Evolutionary conservation across 805 yeast genomes (phyloP).

Genomic region (Torulaspora delbrueckii): DNA sequence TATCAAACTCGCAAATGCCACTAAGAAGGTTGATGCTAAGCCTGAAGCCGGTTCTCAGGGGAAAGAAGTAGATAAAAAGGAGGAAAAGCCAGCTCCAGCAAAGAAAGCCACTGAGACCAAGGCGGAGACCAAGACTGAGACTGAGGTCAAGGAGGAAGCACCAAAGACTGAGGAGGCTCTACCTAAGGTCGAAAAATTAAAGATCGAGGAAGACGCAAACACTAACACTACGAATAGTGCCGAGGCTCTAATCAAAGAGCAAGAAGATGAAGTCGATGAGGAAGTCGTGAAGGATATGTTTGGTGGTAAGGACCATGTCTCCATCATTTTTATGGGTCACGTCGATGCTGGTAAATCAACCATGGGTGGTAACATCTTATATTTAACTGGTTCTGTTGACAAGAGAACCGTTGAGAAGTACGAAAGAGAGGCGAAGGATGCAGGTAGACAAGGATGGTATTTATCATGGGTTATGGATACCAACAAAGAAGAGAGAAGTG

Average conservation of each 20-base stretch:
- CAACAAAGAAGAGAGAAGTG: constrained; percentile 96
- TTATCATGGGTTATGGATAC: constrained; percentile 99
- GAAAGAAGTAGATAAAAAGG: constrained; percentile 22
- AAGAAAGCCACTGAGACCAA: constrained; percentile 4
- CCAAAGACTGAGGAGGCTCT: constrained; percentile 15
- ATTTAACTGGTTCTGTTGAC: constrained; percentile 93
- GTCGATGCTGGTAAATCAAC: constrained; percentile 99
- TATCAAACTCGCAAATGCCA: constrained; percentile 55
- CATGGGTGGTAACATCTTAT: constrained; percentile 96
- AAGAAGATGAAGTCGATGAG: constrained; percentile 78
- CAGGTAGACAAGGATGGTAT: constrained; percentile 99
- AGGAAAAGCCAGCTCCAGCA: constrained; percentile 17
- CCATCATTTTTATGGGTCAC: constrained; percentile 98
- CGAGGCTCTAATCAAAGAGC: constrained; percentile 59
- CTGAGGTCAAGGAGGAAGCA: constrained; percentile 17
- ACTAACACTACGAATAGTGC: constrained; percentile 31
- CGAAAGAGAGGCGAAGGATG: constrained; percentile 97
- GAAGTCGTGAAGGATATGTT: constrained; percentile 87
- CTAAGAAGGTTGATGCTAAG: constrained; percentile 37
- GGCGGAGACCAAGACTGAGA: constrained; percentile 7
- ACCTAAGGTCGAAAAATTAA: constrained; percentile 33
- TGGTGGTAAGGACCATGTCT: constrained; percentile 96
- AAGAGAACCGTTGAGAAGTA: constrained; percentile 97
- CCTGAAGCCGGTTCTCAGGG: constrained; percentile 31
- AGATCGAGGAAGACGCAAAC: constrained; percentile 24